These are phyloP conservation scores for Suhomyces chickasaworum DNA, from an alignment of 1,139 yeast species.

Conservation along the genomic window DNA sequence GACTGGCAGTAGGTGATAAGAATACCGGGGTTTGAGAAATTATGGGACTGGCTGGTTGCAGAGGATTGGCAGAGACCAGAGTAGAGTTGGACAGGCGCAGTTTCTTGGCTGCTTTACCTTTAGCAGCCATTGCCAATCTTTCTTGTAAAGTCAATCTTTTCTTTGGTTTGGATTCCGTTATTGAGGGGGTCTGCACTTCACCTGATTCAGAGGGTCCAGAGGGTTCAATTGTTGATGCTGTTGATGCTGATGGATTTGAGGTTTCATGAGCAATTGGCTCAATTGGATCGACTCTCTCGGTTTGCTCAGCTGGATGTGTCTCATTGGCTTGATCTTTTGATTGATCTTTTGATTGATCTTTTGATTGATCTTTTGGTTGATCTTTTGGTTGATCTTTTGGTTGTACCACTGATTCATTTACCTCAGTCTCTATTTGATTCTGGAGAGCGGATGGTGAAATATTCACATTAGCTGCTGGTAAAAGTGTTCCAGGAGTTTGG, in stretches of 20 bases:
- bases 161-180: constrained; percentile 18
- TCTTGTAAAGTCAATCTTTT: constrained; percentile 74
- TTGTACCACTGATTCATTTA: too few relatives aligned
- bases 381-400: too few relatives aligned
- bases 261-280: too few relatives aligned
- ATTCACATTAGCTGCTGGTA: background rate
- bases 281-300: too few relatives aligned
- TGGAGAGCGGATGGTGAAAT: background rate
- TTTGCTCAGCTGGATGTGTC: too few relatives aligned
- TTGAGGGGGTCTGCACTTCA: background rate
- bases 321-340: too few relatives aligned
- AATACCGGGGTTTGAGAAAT: constrained; percentile 6
- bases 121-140: constrained; percentile 79
- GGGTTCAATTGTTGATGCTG: too few relatives aligned
- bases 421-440: too few relatives aligned
- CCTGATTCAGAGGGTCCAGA: too few relatives aligned
- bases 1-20: constrained; percentile 8
- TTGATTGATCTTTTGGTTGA: too few relatives aligned
- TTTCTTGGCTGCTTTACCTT: constrained; percentile 36
- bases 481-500: background rate
- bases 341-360: too few relatives aligned
- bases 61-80: constrained; percentile 11
- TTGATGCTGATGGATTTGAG: too few relatives aligned
- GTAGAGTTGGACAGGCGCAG: constrained; percentile 8
- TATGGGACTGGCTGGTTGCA: constrained; percentile 11